A percentile compares a stretch with the other conserved stretches of the same genome.
These are phyloP conservation scores for Kwoniella botswanensis DNA, from an alignment of 768 basidiomycete species.

Conservation along the genomic window DNA sequence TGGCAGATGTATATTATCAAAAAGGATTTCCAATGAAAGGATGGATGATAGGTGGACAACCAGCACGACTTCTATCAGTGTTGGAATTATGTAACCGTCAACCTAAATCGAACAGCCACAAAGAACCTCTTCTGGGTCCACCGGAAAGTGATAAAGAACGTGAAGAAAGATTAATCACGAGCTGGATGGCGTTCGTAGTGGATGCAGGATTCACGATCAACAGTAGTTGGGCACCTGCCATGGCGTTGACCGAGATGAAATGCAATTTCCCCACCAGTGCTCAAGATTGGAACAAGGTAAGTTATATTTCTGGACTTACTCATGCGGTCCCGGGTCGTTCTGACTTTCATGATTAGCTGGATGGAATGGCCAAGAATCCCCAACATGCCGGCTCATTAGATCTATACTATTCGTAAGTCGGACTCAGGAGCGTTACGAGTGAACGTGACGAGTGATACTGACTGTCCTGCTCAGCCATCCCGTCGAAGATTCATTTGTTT, in stretches of 20 bases:
- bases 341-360: not conserved
- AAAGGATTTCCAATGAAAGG: slow-evolving; percentile 47
- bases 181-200: slow-evolving; percentile 47
- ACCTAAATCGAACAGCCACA: slow-evolving; percentile 20
- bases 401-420: slow-evolving; percentile 33
- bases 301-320: not conserved
- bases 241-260: slow-evolving; percentile 38
- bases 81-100: slow-evolving; percentile 44
- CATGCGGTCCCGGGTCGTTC: no score
- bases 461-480: slow-evolving; percentile 38
- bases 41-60: slow-evolving; percentile 42
- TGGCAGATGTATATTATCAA: slow-evolving; percentile 44
- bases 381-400: slow-evolving; percentile 30
- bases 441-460: not conserved
- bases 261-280: slow-evolving; percentile 35
- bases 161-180: slow-evolving; percentile 47
- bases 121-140: slow-evolving; percentile 33
- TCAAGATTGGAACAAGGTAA: slow-evolving; percentile 26
- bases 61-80: slow-evolving; percentile 36
- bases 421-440: not conserved
- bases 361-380: slow-evolving; percentile 32
- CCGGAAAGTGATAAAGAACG: slow-evolving; percentile 35
- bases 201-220: slow-evolving; percentile 44
- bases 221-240: slow-evolving; percentile 38
- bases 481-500: slow-evolving; percentile 36